Base-by-base conservation (phyloP, 2,329 filamentous ascomycete genomes). In the Elsinoe perseae region DNA sequence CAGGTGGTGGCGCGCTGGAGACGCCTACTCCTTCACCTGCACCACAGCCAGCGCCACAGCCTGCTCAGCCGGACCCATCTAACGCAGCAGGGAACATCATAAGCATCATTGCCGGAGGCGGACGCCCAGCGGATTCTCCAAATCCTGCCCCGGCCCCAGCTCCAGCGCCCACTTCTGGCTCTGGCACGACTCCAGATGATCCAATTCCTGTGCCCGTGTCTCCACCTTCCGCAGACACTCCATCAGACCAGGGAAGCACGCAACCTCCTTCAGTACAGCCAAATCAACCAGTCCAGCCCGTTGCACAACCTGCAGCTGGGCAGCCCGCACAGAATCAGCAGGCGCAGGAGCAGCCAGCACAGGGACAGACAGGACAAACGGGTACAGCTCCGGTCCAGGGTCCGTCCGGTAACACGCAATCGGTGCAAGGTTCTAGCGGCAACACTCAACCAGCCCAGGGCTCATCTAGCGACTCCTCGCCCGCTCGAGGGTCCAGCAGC, bases 41-140 rank as follows among this genome's bases (percentile, higher is more conserved):
- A 40, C 20, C 50, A 53, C 28, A 20, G 30, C 52, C 52, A 23
- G 21, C 52, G n/a, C 48, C 48, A 10, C 34, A 42, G 52, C 52
- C 52, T 4, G 38, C 52, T 10, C 52, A 54, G 20, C 52, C 34
- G 14, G 14, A 21, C 12, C 48, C 48, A 20, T 32, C 48, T 36
- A 20, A 52, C 30, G 20, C 30, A 23, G 48, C 27, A 18, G 48
- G 48, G 4, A 38, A 36, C 30, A 38, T 52, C 18, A 52, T 52
- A 28, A 52, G 48, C 28, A 52, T 52, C 16, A 52, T 52, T n/a
- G 16, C 21, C 5, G 48, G 48, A 32, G 48, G 48, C 38, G 48
- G 48, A 21, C n/a, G 30, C 12, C 52, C 52, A 18, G 12, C 16
- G 9, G 12, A 10, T 7, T 12, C 50, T 20, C 28, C 50, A 16